Base-by-base conservation (phyloP, 371 early-diverging fungal species). In the Mycotypha africana region DNA sequence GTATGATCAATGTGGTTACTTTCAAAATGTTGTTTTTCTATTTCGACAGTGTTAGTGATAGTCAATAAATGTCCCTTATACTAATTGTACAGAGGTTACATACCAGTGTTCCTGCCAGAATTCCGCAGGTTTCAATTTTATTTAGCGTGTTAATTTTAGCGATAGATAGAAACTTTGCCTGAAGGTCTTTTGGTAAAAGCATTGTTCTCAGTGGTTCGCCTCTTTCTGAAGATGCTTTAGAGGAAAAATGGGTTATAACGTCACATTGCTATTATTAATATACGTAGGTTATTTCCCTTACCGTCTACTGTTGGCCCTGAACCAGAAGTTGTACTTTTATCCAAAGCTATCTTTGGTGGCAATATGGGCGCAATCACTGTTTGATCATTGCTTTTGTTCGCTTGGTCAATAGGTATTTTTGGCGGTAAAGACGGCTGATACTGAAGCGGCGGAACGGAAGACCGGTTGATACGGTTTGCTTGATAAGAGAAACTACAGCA, bases 101-200 rank as follows among this genome's bases (percentile, higher is more conserved):
- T 75, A 84, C 81, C 51, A 92, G 51, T 32, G 50, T 78, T 26
- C 95, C 95, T 46, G 85, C 87, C 11, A 95, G 65, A 10, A 95
- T 83, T 3, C 90, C 95, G 67, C 95, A 93, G 3, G 95, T 95
- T 50, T 95, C 95, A 24, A 95, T 61, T 53, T 92, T 93, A 15
- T 69, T 72, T 5, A 45, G 45, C 0, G 95, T 95, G 60, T 95
- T 93, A 5, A 52, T 39, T 10, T 65, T 60, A 1, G 95, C 95
- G 41, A 90, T 78, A n/a, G 68, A 63, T 22, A 90, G 51, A 46
- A 95, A 95, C 15, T 63, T 62, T 4, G 76, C 58, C 8, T 84
- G 63, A 7, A 94, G 51, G 0, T 66, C 58, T 12, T 57, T 48
- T 12, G 93, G 91, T 6, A 93, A 58, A 25, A 76, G 58, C 31